phyloP scores from a whole-genome alignment of 495 filamentous ascomycete genomes.

The Aspergillus nidulans region DNA sequence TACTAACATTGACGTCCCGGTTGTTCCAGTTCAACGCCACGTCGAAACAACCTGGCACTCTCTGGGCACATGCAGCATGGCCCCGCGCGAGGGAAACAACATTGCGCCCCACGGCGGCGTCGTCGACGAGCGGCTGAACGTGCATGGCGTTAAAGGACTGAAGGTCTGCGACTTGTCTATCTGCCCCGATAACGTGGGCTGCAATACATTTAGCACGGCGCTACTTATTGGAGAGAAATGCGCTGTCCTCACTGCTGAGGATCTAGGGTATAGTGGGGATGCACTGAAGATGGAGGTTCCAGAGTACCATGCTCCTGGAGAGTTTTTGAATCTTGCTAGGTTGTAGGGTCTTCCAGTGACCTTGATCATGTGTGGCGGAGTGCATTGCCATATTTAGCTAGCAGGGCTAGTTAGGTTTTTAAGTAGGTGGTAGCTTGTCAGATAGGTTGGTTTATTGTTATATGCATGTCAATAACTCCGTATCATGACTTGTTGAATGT shows the following conservation, averaged over 20 bases:
- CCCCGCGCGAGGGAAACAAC: conserved; percentile 69
- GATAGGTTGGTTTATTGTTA: no score
- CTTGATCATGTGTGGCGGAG: no score
- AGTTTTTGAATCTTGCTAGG: conserved; percentile 17
- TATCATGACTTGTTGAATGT: no score
- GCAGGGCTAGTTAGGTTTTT: no score
- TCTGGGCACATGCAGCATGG: conserved; percentile 73
- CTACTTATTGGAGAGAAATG: conserved; percentile 83
- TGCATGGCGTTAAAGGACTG: conserved; percentile 73
- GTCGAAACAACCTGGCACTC: conserved; percentile 79
- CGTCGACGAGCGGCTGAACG: conserved; percentile 73
- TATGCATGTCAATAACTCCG: no score
- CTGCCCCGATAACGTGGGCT: conserved; percentile 78
- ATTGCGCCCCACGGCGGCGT: conserved; percentile 75
- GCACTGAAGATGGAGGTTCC: conserved; percentile 75
- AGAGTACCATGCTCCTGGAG: conserved; percentile 55
- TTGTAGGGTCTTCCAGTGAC: not conserved
- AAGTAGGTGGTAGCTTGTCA: no score
- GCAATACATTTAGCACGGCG: conserved; percentile 63
- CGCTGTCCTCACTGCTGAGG: conserved; percentile 65
- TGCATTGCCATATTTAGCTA: no score
- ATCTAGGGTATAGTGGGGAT: conserved; percentile 69
- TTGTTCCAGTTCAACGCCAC: conserved; percentile 44
- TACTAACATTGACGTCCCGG: not conserved
- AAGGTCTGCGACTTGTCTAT: conserved; percentile 80